These are phyloP conservation scores for Cicer chorassanicum DNA, from an alignment of 306 rosid genomes.

Conservation along the genomic window DNA sequence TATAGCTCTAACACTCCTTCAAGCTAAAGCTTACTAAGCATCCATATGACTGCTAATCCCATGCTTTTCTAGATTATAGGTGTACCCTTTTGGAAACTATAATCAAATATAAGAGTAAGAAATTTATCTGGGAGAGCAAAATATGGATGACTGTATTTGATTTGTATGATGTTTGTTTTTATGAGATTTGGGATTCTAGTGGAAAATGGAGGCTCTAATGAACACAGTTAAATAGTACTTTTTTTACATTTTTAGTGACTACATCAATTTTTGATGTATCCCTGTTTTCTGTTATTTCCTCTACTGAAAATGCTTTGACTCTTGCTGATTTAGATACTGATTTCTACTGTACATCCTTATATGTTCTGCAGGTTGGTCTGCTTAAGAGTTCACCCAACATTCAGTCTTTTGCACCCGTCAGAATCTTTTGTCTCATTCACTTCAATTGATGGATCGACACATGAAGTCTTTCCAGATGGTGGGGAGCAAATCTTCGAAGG, in stretches of 20 bases:
- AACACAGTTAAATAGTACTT: background rate
- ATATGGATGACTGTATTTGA: constrained; percentile 12
- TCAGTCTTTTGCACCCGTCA: constrained; percentile 74
- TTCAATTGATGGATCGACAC: constrained; percentile 74
- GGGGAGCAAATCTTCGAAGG: constrained; percentile 78
- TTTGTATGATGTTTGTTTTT: background rate
- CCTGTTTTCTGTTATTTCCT: constrained; percentile 25
- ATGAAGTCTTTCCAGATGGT: constrained; percentile 80
- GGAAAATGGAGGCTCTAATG: constrained; percentile 13
- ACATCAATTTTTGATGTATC: background rate
- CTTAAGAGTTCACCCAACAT: constrained; percentile 88
- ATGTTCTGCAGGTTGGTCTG: constrained; percentile 75
- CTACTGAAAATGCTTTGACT: background rate
- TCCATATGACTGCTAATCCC: too few relatives aligned
- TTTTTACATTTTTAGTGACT: constrained; percentile 7
- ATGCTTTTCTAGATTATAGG: too few relatives aligned
- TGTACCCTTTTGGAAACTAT: background rate
- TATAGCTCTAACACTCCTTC: background rate
- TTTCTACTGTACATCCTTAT: constrained; percentile 25
- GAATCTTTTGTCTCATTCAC: constrained; percentile 80
- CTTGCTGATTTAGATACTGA: constrained; percentile 15
- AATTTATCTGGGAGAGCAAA: too few relatives aligned
- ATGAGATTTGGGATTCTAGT: constrained; percentile 18
- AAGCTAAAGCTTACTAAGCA: background rate
- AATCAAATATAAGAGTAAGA: too few relatives aligned